These are phyloP conservation scores for Annulohypoxylon bovei DNA, from an alignment of 495 filamentous ascomycete genomes.

Conservation along the genomic window DNA sequence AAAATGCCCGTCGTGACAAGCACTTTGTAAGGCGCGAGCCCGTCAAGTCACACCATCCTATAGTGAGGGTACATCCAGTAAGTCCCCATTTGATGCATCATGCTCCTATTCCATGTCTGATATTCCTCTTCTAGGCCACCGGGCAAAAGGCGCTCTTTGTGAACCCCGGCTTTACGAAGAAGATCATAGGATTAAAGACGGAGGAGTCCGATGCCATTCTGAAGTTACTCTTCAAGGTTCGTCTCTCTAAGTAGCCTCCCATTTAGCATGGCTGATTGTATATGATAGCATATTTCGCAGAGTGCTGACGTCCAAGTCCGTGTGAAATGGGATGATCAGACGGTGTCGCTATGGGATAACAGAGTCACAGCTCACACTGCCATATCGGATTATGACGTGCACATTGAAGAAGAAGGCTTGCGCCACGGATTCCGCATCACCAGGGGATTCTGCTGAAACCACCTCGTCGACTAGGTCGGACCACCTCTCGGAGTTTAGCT, in stretches of 20 bases:
- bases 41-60: slow-evolving; percentile 72
- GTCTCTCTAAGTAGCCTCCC: slow-evolving; percentile 44
- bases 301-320: slow-evolving; percentile 74
- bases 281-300: slow-evolving; percentile 49
- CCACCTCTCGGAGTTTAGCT: no score
- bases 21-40: slow-evolving; percentile 74
- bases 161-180: slow-evolving; percentile 83
- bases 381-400: slow-evolving; percentile 62
- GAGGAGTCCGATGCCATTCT: slow-evolving; percentile 75
- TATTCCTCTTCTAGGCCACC: slow-evolving; percentile 58
- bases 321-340: slow-evolving; percentile 75
- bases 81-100: neutral
- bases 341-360: slow-evolving; percentile 83
- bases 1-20: slow-evolving; percentile 67
- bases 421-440: slow-evolving; percentile 61
- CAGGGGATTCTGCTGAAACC: no score
- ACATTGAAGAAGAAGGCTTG: slow-evolving; percentile 55
- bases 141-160: slow-evolving; percentile 83
- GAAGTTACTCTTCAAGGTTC: slow-evolving; percentile 70
- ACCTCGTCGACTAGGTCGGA: no score
- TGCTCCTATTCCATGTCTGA: slow-evolving; percentile 1
- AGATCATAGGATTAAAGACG: slow-evolving; percentile 76
- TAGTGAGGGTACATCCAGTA: slow-evolving; percentile 74
- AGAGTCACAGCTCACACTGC: slow-evolving; percentile 67
- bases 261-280: neutral